Evolutionary conservation across 1,284 basidiomycete genomes (phyloP).

Genomic region (Ceratobasidium sp.): DNA sequence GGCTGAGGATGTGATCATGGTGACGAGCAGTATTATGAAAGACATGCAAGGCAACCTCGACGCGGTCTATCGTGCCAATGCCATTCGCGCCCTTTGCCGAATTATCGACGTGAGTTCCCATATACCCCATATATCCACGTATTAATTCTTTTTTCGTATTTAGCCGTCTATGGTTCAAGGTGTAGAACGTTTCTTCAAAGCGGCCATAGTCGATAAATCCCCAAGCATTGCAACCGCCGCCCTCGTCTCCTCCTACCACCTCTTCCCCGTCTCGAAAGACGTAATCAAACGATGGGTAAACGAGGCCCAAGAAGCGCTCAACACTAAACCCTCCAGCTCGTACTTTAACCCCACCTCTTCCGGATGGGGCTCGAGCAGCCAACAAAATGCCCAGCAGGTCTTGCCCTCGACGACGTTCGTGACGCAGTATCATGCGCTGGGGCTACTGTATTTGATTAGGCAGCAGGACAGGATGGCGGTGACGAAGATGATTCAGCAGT

Average conservation of each 20-base stretch:
- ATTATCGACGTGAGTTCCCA: conserved; percentile 91
- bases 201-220: conserved; percentile 97
- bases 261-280: conserved; percentile 92
- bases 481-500: conserved; percentile 99
- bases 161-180: conserved; percentile 98
- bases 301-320: conserved; percentile 97
- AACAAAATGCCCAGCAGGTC: conserved; percentile 73
- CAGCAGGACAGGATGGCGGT: conserved; percentile 99
- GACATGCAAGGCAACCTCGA: conserved; percentile 99
- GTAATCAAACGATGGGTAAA: conserved; percentile 99
- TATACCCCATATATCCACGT: conserved; percentile 4
- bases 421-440: conserved; percentile 97
- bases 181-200: conserved; percentile 99
- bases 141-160: background rate
- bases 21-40: conserved; percentile 99
- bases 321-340: conserved; percentile 82
- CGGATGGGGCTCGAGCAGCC: conserved; percentile 59
- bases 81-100: conserved; percentile 94
- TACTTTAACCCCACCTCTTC: conserved; percentile 63
- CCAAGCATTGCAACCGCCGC: conserved; percentile 96
- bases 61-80: conserved; percentile 98
- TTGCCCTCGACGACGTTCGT: conserved; percentile 90
- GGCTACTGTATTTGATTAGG: conserved; percentile 92
- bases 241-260: conserved; percentile 96
- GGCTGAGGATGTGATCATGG: conserved; percentile 99